Conservation (phyloP, 2,329 filamentous ascomycete species). For the Rhinocladiella similis region DNA sequence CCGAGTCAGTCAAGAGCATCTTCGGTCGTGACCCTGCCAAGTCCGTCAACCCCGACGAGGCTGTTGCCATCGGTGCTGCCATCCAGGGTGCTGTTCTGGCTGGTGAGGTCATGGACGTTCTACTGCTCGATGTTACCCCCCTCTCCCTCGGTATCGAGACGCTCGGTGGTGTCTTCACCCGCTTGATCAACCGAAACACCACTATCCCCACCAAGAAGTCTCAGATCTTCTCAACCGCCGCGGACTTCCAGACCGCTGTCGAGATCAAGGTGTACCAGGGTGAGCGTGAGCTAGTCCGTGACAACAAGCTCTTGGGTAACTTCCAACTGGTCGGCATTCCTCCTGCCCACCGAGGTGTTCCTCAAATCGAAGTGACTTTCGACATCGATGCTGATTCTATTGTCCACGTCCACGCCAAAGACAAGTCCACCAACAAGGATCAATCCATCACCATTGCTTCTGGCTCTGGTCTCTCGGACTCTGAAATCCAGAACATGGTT, state of each 20-base stretch:
- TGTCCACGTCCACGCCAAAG: constrained; percentile 96
- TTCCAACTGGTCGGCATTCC: constrained; percentile 99
- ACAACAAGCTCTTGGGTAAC: constrained; percentile 99
- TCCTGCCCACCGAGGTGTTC: constrained; percentile 91
- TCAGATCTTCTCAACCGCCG: constrained; percentile 94
- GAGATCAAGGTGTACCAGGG: constrained; percentile 99
- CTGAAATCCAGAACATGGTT: constrained; percentile 96
- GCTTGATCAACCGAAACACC: constrained; percentile 98
- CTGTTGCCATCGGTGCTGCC: constrained; percentile 94
- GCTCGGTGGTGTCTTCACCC: constrained; percentile 95
- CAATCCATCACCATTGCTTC: constrained; percentile 99
- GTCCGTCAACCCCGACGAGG: constrained; percentile 98
- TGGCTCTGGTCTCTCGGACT: constrained; percentile 91
- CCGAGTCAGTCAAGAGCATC: constrained; percentile 92
- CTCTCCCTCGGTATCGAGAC: constrained; percentile 98
- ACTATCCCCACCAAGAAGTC: constrained; percentile 99
- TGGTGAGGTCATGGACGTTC: constrained; percentile 93
- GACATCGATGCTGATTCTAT: constrained; percentile 98
- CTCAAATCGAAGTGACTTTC: constrained; percentile 96
- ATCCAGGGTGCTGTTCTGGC: constrained; percentile 96
- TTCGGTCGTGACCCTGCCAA: constrained; percentile 96
- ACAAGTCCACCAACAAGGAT: constrained; percentile 99
- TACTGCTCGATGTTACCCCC: constrained; percentile 93
- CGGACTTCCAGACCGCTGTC: constrained; percentile 97
- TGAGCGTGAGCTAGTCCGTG: constrained; percentile 97